Evolutionary conservation across 179 eudicot species (phyloP).

Genomic region (Spergularia azorica): DNA sequence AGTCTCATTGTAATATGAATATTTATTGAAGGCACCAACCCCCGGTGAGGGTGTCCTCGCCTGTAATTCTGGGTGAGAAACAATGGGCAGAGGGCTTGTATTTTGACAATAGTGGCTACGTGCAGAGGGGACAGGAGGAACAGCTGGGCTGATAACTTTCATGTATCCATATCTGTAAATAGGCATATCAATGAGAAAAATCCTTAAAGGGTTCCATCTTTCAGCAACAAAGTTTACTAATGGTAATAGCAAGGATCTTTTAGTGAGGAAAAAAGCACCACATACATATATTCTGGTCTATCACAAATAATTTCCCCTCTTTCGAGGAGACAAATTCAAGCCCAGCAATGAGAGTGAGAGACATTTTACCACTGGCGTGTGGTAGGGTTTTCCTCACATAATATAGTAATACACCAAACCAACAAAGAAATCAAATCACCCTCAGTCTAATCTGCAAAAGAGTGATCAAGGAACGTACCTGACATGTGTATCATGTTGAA

Average conservation of each 20-base stretch:
- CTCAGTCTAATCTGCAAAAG: not conserved
- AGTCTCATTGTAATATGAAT: not conserved
- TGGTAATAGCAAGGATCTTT: not conserved
- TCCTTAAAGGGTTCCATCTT: not conserved
- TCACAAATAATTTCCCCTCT: too few species aligned
- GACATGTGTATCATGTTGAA: conserved; percentile 18
- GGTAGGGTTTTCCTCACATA: not conserved
- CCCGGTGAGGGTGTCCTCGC: conserved; percentile 17
- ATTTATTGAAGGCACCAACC: conserved; percentile 7
- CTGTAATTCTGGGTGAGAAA: conserved; percentile 9
- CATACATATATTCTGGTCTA: not conserved
- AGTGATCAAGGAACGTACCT: conserved; percentile 11
- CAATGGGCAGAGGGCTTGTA: not conserved
- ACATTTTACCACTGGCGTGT: not conserved
- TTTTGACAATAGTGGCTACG: conserved; percentile 19
- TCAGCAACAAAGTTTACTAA: conserved; percentile 8
- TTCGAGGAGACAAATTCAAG: not conserved
- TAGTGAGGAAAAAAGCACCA: not conserved
- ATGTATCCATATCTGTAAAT: conserved; percentile 21
- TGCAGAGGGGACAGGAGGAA: conserved; percentile 18
- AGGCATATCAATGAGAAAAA: conserved; percentile 11
- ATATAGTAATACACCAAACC: not conserved
- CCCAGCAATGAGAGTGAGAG: not conserved
- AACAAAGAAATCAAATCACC: not conserved
- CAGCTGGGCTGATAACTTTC: not conserved